Evolutionary conservation across 768 basidiomycete genomes (phyloP).

Genomic region (Panus rudis): DNA sequence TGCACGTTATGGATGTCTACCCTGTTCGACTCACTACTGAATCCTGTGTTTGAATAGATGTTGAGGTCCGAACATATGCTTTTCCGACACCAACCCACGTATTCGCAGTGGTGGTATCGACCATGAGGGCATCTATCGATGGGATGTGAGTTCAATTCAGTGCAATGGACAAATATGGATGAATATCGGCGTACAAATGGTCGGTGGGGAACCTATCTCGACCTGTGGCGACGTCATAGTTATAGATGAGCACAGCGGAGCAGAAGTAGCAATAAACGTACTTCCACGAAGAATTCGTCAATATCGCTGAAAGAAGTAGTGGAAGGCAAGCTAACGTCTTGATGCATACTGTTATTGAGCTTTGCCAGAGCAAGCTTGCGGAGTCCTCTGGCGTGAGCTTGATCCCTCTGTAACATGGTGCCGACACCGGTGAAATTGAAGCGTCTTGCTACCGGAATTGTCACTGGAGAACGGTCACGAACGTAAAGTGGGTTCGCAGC

Average conservation of each 20-base stretch:
- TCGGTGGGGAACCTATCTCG: slow-evolving; percentile 18
- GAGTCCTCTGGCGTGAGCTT: slow-evolving; percentile 40
- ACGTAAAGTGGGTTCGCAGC: slow-evolving; percentile 19
- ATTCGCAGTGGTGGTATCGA: slow-evolving; percentile 66
- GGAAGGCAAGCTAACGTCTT: slow-evolving; percentile 15
- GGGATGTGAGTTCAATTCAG: too few relatives aligned
- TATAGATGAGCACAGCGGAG: neutral
- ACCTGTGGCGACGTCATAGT: slow-evolving; percentile 15
- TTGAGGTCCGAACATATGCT: slow-evolving; percentile 40
- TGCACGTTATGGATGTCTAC: too few relatives aligned
- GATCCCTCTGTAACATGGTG: slow-evolving; percentile 45
- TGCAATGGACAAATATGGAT: too few relatives aligned
- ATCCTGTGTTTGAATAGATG: slow-evolving; percentile 39
- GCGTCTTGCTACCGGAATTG: slow-evolving; percentile 46
- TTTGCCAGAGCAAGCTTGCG: slow-evolving; percentile 30
- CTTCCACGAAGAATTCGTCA: slow-evolving; percentile 30
- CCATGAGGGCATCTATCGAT: slow-evolving; percentile 46
- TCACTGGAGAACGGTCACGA: slow-evolving; percentile 19
- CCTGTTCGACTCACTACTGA: slow-evolving; percentile 38
- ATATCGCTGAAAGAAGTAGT: slow-evolving; percentile 36
- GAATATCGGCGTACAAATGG: slow-evolving; percentile 16
- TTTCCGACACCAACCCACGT: slow-evolving; percentile 58
- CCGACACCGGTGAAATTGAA: slow-evolving; percentile 43
- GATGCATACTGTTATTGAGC: slow-evolving; percentile 15
- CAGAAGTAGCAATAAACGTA: too few relatives aligned